These are phyloP conservation scores for Phytopythium chamaehyphon DNA, from an alignment of 352 stramenopile species.

Conservation along the genomic window DNA sequence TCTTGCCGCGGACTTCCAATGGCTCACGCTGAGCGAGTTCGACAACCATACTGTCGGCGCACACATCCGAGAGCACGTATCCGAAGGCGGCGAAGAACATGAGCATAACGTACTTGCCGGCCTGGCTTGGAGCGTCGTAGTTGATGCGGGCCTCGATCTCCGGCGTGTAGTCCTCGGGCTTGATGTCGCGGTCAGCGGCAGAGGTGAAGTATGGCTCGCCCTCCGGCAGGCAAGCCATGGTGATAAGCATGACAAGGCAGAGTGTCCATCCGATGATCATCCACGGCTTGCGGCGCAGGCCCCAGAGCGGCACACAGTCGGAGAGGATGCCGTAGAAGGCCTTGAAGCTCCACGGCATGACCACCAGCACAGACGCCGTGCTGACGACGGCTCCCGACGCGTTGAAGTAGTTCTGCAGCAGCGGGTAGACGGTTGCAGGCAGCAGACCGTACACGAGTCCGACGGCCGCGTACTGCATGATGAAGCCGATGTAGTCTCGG, in stretches of 20 bases:
- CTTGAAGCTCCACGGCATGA: slow-evolving; percentile 44
- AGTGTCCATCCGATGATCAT: slow-evolving; percentile 27
- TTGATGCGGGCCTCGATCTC: slow-evolving; percentile 12
- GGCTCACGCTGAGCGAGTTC: slow-evolving; percentile 38
- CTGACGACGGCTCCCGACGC: slow-evolving; percentile 9
- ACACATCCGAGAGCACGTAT: slow-evolving; percentile 22
- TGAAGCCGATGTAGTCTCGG: slow-evolving; percentile 23
- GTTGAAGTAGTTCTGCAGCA: slow-evolving; percentile 28
- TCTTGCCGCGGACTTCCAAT: slow-evolving; percentile 25
- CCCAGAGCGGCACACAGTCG: slow-evolving; percentile 16
- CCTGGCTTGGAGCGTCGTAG: slow-evolving; percentile 9
- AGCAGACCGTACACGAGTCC: slow-evolving; percentile 21
- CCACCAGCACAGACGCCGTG: slow-evolving; percentile 23
- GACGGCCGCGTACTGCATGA: slow-evolving; percentile 21
- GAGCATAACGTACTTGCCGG: slow-evolving; percentile 22
- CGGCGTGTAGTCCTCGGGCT: slow-evolving; percentile 18
- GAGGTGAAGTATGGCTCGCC: slow-evolving; percentile 25
- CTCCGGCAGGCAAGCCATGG: slow-evolving; percentile 18
- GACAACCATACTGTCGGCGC: slow-evolving; percentile 26
- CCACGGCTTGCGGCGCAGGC: slow-evolving; percentile 18
- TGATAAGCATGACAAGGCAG: slow-evolving; percentile 23
- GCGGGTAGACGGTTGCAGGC: slow-evolving; percentile 25
- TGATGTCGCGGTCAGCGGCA: slow-evolving; percentile 11
- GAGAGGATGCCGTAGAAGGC: slow-evolving; percentile 22
- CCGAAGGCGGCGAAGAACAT: slow-evolving; percentile 22